Conservation (phyloP, 306 rosid genomes). For the Ormosia emarginata region DNA sequence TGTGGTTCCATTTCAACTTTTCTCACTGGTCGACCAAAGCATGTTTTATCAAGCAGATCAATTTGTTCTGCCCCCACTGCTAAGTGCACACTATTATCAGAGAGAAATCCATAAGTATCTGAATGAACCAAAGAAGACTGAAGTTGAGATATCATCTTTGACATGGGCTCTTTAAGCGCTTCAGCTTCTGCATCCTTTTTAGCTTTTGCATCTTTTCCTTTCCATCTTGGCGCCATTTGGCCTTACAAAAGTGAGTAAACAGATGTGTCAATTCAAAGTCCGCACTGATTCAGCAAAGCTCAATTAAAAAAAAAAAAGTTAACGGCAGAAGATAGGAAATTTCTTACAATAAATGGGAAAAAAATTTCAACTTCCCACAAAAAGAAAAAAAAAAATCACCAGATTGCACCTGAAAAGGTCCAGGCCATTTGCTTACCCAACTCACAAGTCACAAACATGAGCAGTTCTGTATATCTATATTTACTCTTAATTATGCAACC, state of each 20-base stretch:
- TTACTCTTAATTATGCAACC: no score
- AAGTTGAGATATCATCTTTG: constrained; percentile 39
- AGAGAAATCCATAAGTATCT: constrained; percentile 37
- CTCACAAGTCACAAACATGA: no score
- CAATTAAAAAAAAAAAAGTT: no score
- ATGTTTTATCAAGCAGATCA: constrained; percentile 41
- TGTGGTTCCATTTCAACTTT: constrained; percentile 37
- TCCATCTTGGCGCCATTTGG: constrained; percentile 59
- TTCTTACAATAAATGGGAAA: no score
- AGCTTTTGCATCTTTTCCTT: constrained; percentile 54
- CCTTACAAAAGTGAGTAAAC: background rate
- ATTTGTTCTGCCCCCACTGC: constrained; percentile 37
- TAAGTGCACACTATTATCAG: constrained; percentile 35
- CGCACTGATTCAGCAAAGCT: background rate
- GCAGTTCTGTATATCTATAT: no score
- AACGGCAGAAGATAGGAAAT: background rate
- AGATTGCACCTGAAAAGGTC: no score
- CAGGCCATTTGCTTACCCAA: no score
- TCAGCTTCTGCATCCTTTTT: constrained; percentile 46
- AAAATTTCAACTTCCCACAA: no score
- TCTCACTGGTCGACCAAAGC: constrained; percentile 42
- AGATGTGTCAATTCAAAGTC: background rate
- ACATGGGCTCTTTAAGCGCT: constrained; percentile 54
- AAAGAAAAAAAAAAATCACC: no score
- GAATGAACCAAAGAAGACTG: constrained; percentile 44